phyloP scores from a whole-genome alignment of 192 early-diverging fungal genomes.

The Dissophora globulifera region DNA sequence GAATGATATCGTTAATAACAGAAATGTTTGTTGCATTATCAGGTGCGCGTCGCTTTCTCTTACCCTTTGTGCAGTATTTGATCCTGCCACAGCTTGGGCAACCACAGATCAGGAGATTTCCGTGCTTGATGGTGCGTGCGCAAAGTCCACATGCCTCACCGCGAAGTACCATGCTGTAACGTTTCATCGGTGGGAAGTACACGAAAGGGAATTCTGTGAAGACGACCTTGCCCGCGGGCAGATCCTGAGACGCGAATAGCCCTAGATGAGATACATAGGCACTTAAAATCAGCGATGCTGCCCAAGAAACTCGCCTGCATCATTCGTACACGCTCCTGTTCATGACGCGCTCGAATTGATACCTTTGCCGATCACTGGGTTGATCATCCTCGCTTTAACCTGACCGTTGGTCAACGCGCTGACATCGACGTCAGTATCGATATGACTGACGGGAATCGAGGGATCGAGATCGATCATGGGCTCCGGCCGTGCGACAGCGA shows the following conservation, averaged over 20 bases:
- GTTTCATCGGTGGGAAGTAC: constrained; percentile 68
- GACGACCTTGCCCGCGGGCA: constrained; percentile 57
- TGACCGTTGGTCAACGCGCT: constrained; percentile 47
- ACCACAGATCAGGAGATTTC: constrained; percentile 27
- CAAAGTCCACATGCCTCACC: constrained; percentile 67
- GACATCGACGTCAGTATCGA: constrained; percentile 57
- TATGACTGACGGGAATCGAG: constrained; percentile 62
- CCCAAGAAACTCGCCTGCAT: too few species aligned
- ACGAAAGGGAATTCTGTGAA: constrained; percentile 69
- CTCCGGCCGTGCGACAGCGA: constrained; percentile 43
- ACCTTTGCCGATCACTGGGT: constrained; percentile 50
- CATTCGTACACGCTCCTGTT: too few species aligned
- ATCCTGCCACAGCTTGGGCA: constrained; percentile 56
- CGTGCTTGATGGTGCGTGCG: constrained; percentile 56
- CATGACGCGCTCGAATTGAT: background rate
- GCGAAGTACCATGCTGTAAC: constrained; percentile 53
- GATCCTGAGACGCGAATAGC: constrained; percentile 64
- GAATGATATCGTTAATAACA: too few species aligned
- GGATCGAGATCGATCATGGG: constrained; percentile 57
- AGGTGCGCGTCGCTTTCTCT: too few species aligned
- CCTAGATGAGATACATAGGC: constrained; percentile 36
- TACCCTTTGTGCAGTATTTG: constrained; percentile 60
- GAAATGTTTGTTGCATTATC: too few species aligned
- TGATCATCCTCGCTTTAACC: constrained; percentile 51
- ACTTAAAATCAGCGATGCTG: too few species aligned